Evolutionary conservation across 2,329 filamentous ascomycete species (phyloP).

Genomic region (Verticillium zaregamsianum): DNA sequence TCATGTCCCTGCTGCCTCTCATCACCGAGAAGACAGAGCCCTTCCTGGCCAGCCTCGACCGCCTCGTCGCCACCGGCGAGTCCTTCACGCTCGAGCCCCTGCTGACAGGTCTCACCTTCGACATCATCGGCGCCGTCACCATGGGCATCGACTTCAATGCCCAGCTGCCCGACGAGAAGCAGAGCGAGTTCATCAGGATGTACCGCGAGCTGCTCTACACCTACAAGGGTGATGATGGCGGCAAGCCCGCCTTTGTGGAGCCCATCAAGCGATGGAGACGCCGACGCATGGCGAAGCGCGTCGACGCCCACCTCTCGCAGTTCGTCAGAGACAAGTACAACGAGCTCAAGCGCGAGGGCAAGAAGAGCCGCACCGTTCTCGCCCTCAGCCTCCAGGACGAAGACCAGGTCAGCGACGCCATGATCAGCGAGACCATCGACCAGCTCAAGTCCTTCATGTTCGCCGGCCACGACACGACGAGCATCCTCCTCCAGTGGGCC

Average conservation of each 20-base stretch:
- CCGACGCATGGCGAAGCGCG: constrained; percentile 10
- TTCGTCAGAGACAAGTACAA: constrained; percentile 20
- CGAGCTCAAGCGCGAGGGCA: constrained; percentile 4
- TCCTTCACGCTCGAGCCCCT: constrained; percentile 16
- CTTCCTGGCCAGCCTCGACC: constrained; percentile 18
- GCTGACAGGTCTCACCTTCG: constrained; percentile 29
- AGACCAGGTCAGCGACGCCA: constrained; percentile 18
- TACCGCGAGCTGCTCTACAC: constrained; percentile 20
- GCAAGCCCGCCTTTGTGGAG: constrained; percentile 16
- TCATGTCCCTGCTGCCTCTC: constrained; percentile 29
- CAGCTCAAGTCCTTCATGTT: constrained; percentile 35
- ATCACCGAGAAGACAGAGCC: constrained; percentile 28
- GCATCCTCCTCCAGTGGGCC: constrained; percentile 29
- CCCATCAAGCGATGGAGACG: constrained; percentile 14
- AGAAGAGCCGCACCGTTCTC: constrained; percentile 25
- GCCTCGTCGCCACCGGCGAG: constrained; percentile 4
- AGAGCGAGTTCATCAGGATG: constrained; percentile 22
- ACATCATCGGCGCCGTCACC: constrained; percentile 30
- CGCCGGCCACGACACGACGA: constrained; percentile 37
- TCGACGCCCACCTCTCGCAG: constrained; percentile 18
- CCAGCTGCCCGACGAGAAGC: constrained; percentile 18
- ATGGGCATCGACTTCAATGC: constrained; percentile 29
- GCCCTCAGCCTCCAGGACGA: constrained; percentile 25
- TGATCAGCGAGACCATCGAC: constrained; percentile 26
- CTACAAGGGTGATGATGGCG: constrained; percentile 16